Percentiles rank a stretch among this genome's conserved stretches.
These are phyloP conservation scores for Linnemannia hyalina DNA, from an alignment of 192 early-diverging fungal species.

Conservation along the genomic window DNA sequence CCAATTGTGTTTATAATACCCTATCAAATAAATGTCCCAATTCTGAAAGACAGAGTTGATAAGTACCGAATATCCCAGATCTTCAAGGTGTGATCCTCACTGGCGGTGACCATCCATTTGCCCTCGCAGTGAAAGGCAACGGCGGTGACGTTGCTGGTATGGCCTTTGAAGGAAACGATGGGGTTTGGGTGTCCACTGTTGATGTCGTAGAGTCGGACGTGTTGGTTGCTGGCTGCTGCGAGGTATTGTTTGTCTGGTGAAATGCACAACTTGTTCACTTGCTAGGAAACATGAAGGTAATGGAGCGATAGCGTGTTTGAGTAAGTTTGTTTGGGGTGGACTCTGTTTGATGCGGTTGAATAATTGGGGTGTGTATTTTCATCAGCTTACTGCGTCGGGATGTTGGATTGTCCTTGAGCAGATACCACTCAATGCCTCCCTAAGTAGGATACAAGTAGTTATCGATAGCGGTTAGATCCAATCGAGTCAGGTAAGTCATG, in stretches of 20 bases:
- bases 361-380: neutral
- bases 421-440: conserved; percentile 75
- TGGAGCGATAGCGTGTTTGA: neutral
- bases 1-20: no score
- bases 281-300: conserved; percentile 58
- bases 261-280: conserved; percentile 89
- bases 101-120: conserved; percentile 83
- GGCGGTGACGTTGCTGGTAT: conserved; percentile 72
- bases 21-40: neutral
- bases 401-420: conserved; percentile 82
- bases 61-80: conserved; percentile 84
- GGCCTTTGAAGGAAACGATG: conserved; percentile 71
- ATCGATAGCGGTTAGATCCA: neutral
- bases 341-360: neutral
- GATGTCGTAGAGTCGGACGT: conserved; percentile 87
- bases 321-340: neutral
- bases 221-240: conserved; percentile 89
- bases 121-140: conserved; percentile 77
- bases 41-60: neutral
- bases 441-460: neutral
- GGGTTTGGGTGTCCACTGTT: conserved; percentile 83
- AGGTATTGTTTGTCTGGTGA: conserved; percentile 91
- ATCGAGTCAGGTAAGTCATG: neutral
- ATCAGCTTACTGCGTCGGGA: conserved; percentile 76
- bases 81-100: conserved; percentile 80